Evolutionary conservation across 2,329 filamentous ascomycete genomes (phyloP).

Genomic region (Penicillium occitanis): DNA sequence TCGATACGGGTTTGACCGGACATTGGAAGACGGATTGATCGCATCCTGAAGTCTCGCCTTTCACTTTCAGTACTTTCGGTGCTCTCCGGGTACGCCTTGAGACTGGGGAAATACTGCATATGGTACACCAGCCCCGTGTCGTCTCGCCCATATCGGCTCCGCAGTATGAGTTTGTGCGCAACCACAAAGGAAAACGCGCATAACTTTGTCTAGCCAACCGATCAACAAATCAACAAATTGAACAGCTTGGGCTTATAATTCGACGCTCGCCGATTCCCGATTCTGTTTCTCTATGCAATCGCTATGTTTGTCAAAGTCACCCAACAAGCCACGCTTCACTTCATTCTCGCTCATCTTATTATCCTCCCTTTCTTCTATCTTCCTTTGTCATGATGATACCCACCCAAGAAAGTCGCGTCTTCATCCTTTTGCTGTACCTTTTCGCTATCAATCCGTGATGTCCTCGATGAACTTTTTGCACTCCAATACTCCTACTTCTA

Average conservation of each 20-base stretch:
- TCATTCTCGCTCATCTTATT: background rate
- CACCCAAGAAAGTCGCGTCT: conserved; percentile 5
- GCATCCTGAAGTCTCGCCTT: background rate
- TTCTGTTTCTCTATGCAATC: background rate
- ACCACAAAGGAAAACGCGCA: background rate
- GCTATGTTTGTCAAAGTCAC: background rate
- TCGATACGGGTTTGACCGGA: conserved; percentile 67
- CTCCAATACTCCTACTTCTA: background rate
- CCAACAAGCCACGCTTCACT: conserved; percentile 1
- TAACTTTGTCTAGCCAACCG: background rate
- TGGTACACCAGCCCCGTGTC: background rate
- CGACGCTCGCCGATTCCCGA: background rate
- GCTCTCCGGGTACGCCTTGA: background rate
- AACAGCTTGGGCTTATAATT: background rate
- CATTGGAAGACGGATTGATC: conserved; percentile 93
- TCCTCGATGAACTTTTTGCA: background rate
- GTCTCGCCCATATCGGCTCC: background rate
- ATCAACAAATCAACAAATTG: background rate
- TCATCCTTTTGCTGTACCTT: conserved; percentile 17
- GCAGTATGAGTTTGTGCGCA: background rate
- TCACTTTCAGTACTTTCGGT: background rate
- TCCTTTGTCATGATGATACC: conserved; percentile 9
- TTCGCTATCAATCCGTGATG: background rate
- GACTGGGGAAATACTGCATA: background rate
- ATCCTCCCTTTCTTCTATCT: background rate